A percentile compares a stretch with the other conserved stretches of the same genome.
phyloP scores from a whole-genome alignment of 345 rosid genomes.

The Litchi chinensis region DNA sequence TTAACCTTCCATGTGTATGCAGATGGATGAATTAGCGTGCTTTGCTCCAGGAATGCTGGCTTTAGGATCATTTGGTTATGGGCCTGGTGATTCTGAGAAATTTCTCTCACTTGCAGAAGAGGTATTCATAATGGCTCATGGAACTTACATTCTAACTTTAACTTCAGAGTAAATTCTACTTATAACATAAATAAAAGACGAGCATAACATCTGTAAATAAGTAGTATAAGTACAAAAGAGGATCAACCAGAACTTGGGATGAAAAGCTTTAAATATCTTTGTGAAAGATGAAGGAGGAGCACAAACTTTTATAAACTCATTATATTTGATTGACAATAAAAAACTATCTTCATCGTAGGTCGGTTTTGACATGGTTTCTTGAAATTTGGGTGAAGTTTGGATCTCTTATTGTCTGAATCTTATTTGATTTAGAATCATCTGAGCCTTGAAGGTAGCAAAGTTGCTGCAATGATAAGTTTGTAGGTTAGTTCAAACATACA shows the following conservation, averaged over 20 bases:
- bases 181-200: background rate
- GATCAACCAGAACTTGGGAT: background rate
- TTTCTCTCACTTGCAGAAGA: constrained; percentile 87
- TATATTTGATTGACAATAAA: background rate
- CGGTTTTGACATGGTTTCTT: background rate
- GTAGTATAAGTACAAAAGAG: background rate
- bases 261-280: background rate
- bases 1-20: constrained; percentile 20
- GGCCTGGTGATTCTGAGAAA: constrained; percentile 68
- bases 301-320: background rate
- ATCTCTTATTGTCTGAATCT: background rate
- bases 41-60: constrained; percentile 99
- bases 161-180: background rate
- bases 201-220: background rate
- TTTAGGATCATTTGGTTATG: constrained; percentile 89
- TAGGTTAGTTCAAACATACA: constrained; percentile 1
- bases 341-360: background rate
- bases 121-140: constrained; percentile 40
- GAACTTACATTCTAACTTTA: background rate
- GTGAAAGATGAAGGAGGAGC: background rate
- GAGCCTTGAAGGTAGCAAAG: background rate
- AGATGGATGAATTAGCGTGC: constrained; percentile 99
- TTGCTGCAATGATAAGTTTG: background rate
- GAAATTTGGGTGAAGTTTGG: background rate
- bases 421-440: constrained; percentile 3